phyloP scores from a whole-genome alignment of 177 flowering plant species.

The Telopea speciosissima region DNA sequence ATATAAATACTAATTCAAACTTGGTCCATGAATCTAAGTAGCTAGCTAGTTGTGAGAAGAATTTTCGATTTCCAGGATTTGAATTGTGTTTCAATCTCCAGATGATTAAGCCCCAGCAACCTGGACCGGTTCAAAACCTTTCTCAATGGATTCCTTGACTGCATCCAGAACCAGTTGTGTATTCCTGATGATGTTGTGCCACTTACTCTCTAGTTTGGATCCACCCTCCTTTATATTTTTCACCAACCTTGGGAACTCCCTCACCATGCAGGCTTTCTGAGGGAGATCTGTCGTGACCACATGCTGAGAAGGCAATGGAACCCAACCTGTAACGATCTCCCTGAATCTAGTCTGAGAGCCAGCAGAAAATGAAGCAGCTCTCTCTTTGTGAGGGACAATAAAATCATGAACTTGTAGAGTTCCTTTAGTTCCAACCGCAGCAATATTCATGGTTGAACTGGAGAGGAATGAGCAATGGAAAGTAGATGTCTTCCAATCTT shows the following conservation, averaged over 20 bases:
- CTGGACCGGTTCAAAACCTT: slow-evolving; percentile 42
- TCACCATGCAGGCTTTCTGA: slow-evolving; percentile 78
- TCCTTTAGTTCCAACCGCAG: slow-evolving; percentile 61
- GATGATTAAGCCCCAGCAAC: slow-evolving; percentile 15
- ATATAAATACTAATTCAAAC: no score
- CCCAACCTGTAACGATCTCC: slow-evolving; percentile 48
- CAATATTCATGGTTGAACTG: slow-evolving; percentile 51
- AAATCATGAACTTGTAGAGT: slow-evolving; percentile 54
- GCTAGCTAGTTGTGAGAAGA: no score
- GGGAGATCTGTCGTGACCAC: slow-evolving; percentile 47
- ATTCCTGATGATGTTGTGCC: slow-evolving; percentile 57
- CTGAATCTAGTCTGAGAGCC: slow-evolving; percentile 25
- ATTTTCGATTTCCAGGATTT: no score
- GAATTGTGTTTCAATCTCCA: no score
- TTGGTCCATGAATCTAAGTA: no score
- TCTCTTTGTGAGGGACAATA: slow-evolving; percentile 58
- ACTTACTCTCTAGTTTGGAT: slow-evolving; percentile 44
- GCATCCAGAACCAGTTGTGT: slow-evolving; percentile 62
- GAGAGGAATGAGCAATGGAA: slow-evolving; percentile 68
- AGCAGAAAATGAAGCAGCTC: slow-evolving; percentile 31
- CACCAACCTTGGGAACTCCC: slow-evolving; percentile 58
- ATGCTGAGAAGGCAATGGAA: slow-evolving; percentile 44
- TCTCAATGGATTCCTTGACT: slow-evolving; percentile 51
- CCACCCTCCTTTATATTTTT: slow-evolving; percentile 33
- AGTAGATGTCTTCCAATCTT: slow-evolving; percentile 59